phyloP scores from a whole-genome alignment of 257 asterid genomes.

The Przewalskia tangutica region DNA sequence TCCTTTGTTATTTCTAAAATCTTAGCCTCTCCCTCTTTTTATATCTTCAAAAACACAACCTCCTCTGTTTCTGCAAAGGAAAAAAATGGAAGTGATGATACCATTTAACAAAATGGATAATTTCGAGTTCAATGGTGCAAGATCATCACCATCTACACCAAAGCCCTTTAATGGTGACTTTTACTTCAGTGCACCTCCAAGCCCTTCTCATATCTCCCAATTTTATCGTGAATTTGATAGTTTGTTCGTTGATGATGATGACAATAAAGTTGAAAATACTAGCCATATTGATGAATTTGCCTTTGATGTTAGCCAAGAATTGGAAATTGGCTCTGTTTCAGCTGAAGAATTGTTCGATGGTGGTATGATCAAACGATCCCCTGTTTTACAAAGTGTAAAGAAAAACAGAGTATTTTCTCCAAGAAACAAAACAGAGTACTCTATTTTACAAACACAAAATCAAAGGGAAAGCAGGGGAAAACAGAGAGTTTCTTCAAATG shows the following conservation, averaged over 20 bases:
- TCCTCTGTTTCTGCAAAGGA: neutral
- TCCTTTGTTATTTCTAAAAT: neutral
- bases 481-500: constrained; percentile 15
- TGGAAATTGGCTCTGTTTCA: constrained; percentile 30
- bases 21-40: neutral
- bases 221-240: constrained; percentile 33
- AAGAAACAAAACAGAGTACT: constrained; percentile 6
- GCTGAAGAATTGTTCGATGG: constrained; percentile 78
- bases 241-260: constrained; percentile 1
- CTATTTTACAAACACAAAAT: neutral
- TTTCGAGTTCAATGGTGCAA: constrained; percentile 39
- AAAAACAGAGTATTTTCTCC: constrained; percentile 22
- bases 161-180: constrained; percentile 28
- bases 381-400: neutral
- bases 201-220: constrained; percentile 49
- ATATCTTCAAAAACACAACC: neutral
- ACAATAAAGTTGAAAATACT: neutral
- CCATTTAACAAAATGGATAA: constrained; percentile 20
- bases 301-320: constrained; percentile 34
- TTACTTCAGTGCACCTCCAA: constrained; percentile 65
- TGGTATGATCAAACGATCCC: constrained; percentile 54
- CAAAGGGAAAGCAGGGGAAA: constrained; percentile 37
- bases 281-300: constrained; percentile 36
- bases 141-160: constrained; percentile 39
- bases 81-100: constrained; percentile 41